Base-by-base conservation (phyloP, 139 green algal species). In the Coelastrella sp. region DNA sequence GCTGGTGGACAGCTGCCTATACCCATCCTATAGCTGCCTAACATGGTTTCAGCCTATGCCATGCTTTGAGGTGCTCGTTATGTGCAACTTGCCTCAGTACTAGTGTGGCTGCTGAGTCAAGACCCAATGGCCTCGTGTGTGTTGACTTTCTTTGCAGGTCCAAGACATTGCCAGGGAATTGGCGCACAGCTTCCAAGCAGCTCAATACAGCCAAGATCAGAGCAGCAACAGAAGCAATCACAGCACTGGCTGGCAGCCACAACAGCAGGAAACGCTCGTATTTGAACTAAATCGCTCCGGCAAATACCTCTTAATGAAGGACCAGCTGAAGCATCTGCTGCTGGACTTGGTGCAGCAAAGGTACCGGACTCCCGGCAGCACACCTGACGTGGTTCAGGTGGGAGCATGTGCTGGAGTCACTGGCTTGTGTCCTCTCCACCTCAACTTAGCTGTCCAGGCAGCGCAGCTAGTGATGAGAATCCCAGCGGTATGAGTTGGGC, bases 221-320 rank as follows among this genome's bases (percentile, higher is more conserved):
- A 17, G 22, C 57, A 78, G 24, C 73, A 90, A 15, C 58, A 83
- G 70, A 14, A 19, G 66, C 68, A 61, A 56, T 57, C 73, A 57
- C 68, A 27, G 59, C 68, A 58, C 4, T 60, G 85, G 19, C n/a
- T 63, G 8, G 25, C 10, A 88, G 4, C 20, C 20, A 11, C 35
- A 80, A 19, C 66, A 82, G 74, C 85, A 84, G 57, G 20, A 74
- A 73, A 22, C 15, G 27, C 73, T 90, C n/a, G 22, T 90, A 24
- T 84, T 83, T 76, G 73, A 83, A 57, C 73, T 90, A 73, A 90
- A 90, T 10, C 57, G 25, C 20, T 84, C 73, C 8, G 85, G 85
- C 58, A 79, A 58, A 8, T 90, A 90, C 58, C 58, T 90, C 8
- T 58, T 58, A 8, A 80, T 90, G 20, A 90, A 84, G 10, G n/a